Conservation (phyloP, 179 eudicot genomes). For the Corrigiola litoralis region DNA sequence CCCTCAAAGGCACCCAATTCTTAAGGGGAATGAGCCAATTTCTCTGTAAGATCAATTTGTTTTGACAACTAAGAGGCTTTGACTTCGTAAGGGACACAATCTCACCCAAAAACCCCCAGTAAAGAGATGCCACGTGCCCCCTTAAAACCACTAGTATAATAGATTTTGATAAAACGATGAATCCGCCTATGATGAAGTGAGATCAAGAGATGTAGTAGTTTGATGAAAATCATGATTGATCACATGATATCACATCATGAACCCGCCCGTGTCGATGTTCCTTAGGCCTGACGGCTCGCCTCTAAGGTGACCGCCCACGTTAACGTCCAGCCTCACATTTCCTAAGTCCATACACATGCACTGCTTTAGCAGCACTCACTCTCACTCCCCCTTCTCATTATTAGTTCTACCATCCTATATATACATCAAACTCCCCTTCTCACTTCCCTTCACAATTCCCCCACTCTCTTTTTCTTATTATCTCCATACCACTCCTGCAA, state of each 20-base stretch:
- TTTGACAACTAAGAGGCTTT: conserved; percentile 19
- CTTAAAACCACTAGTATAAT: background rate
- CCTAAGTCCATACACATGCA: conserved; percentile 16
- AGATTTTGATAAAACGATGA: conserved; percentile 1
- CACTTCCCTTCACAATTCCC: background rate
- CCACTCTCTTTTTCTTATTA: background rate
- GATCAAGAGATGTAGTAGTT: background rate
- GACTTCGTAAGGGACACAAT: conserved; percentile 14
- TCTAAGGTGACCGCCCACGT: conserved; percentile 54
- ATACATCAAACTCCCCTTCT: conserved; percentile 13
- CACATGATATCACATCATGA: conserved; percentile 23
- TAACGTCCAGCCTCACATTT: conserved; percentile 22
- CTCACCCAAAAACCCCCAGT: background rate
- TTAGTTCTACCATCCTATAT: conserved; percentile 11
- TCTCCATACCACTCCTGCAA: background rate
- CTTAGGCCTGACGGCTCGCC: conserved; percentile 62
- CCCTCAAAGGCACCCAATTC: too few relatives aligned
- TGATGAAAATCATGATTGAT: conserved; percentile 23
- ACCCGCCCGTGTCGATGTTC: conserved; percentile 28
- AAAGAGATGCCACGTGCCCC: conserved; percentile 11
- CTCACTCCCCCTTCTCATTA: background rate
- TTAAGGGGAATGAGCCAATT: too few relatives aligned
- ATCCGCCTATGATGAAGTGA: conserved; percentile 9
- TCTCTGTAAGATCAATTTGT: background rate
- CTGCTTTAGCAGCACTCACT: conserved; percentile 2